Percentiles rank a stretch among this genome's conserved stretches.
These are phyloP conservation scores for Marchantia polymorpha DNA, from an alignment of 225 moss, liverwort and hornwort species.

Conservation along the genomic window DNA sequence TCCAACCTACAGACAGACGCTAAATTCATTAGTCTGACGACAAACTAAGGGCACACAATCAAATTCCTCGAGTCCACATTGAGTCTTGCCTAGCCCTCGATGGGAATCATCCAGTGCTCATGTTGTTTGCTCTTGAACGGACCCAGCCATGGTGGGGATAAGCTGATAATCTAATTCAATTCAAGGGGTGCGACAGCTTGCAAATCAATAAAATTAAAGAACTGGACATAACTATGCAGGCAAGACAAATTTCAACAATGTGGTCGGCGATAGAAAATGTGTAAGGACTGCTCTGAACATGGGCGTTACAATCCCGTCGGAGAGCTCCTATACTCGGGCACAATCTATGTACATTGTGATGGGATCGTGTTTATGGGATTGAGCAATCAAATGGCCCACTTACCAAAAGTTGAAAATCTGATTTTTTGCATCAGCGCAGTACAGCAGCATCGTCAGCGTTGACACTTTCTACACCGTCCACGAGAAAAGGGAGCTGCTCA, in stretches of 20 bases:
- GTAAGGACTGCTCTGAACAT: background rate
- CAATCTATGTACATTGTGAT: background rate
- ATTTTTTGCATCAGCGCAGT: background rate
- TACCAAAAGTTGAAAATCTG: constrained; percentile 11
- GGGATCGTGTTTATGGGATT: background rate
- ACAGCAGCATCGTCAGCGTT: background rate
- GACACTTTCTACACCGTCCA: background rate
- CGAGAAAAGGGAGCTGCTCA: constrained; percentile 1
- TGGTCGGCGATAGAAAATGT: background rate
- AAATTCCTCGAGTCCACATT: background rate
- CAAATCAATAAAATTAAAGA: background rate
- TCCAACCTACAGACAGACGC: constrained; percentile 16
- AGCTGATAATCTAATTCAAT: too few relatives aligned
- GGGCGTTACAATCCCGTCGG: background rate
- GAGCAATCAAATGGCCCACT: background rate
- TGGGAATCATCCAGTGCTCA: too few relatives aligned
- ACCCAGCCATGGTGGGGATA: too few relatives aligned
- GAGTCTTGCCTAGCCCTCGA: background rate
- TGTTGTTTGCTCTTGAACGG: too few relatives aligned
- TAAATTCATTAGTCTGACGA: background rate
- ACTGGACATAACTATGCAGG: background rate
- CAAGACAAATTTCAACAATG: background rate
- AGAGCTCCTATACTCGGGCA: background rate
- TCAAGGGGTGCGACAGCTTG: too few relatives aligned
- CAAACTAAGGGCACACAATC: background rate